phyloP scores from a whole-genome alignment of 129 eudicot genomes.

The Lactuca saligna region DNA sequence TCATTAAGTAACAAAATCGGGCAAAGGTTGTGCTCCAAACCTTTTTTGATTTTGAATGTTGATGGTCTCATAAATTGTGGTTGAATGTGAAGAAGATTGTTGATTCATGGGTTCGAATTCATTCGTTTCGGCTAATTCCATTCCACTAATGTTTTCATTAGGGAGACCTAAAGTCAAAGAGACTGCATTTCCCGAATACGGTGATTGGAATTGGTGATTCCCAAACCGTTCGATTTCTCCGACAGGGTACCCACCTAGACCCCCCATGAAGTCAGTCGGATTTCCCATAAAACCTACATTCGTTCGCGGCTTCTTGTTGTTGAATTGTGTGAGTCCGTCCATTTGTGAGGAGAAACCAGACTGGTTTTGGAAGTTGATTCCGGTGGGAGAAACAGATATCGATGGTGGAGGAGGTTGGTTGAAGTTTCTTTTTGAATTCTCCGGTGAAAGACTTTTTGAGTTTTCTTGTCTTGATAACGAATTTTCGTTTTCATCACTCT shows the following conservation, averaged over 20 bases:
- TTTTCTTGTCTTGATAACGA: slow-evolving; percentile 30
- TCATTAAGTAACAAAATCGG: slow-evolving; percentile 78
- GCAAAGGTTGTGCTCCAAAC: slow-evolving; percentile 77
- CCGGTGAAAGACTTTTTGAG: slow-evolving; percentile 28
- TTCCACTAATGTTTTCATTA: slow-evolving; percentile 53
- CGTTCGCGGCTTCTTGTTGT: slow-evolving; percentile 64
- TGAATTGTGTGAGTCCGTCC: slow-evolving; percentile 54
- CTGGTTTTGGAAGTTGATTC: slow-evolving; percentile 40
- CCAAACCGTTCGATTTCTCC: slow-evolving; percentile 70
- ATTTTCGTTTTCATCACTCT: slow-evolving; percentile 57
- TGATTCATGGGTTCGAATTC: slow-evolving; percentile 54
- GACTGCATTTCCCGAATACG: slow-evolving; percentile 64
- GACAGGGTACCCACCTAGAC: slow-evolving; percentile 63
- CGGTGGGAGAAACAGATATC: slow-evolving; percentile 33
- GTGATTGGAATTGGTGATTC: slow-evolving; percentile 51
- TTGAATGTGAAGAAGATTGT: slow-evolving; percentile 53
- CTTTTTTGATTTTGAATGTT: slow-evolving; percentile 70
- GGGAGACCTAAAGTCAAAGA: slow-evolving; percentile 86
- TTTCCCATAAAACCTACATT: slow-evolving; percentile 58
- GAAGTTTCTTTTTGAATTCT: slow-evolving; percentile 36
- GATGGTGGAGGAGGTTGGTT: slow-evolving; percentile 25
- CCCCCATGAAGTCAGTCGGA: slow-evolving; percentile 71
- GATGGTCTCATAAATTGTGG: slow-evolving; percentile 57
- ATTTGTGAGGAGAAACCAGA: slow-evolving; percentile 63
- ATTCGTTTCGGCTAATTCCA: slow-evolving; percentile 41